Percentiles rank a stretch among this genome's conserved stretches.
phyloP scores from a whole-genome alignment of 257 asterid genomes.

The Penstemon barbatus region DNA sequence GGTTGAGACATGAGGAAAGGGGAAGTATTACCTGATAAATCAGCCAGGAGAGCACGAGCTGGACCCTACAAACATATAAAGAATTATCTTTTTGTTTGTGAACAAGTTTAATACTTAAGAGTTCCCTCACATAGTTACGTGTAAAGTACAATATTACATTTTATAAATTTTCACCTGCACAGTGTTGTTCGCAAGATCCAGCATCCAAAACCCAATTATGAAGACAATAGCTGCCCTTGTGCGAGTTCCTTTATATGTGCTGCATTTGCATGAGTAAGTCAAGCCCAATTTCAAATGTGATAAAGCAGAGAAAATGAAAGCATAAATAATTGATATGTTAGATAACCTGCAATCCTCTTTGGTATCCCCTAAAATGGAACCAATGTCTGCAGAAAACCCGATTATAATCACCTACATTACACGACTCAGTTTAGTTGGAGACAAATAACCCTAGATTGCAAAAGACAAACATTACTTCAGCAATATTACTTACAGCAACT shows the following conservation, averaged over 20 bases:
- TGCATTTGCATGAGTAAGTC: constrained; percentile 51
- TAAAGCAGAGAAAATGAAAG: constrained; percentile 25
- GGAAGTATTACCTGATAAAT: constrained; percentile 74
- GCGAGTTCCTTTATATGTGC: constrained; percentile 97
- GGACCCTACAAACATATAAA: constrained; percentile 68
- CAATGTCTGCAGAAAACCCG: constrained; percentile 99
- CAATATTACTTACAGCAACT: constrained; percentile 44
- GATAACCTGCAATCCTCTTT: constrained; percentile 97
- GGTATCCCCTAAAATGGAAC: constrained; percentile 91
- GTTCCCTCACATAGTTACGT: background rate
- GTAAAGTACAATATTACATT: constrained; percentile 3
- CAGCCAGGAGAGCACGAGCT: constrained; percentile 99
- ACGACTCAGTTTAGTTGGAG: constrained; percentile 44
- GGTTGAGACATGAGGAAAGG: constrained; percentile 13
- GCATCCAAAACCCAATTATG: constrained; percentile 96
- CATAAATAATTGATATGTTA: constrained; percentile 25
- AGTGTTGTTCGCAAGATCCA: constrained; percentile 99
- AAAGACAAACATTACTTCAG: constrained; percentile 34
- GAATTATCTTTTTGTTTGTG: constrained; percentile 13
- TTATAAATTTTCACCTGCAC: constrained; percentile 76
- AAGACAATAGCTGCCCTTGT: constrained; percentile 91
- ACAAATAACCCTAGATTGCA: constrained; percentile 18
- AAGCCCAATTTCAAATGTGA: constrained; percentile 25
- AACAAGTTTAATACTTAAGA: background rate
- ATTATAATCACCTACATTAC: constrained; percentile 80